These are phyloP conservation scores for Sclerotiophoma versabilis DNA, from an alignment of 2,329 filamentous ascomycete genomes.

Conservation along the genomic window DNA sequence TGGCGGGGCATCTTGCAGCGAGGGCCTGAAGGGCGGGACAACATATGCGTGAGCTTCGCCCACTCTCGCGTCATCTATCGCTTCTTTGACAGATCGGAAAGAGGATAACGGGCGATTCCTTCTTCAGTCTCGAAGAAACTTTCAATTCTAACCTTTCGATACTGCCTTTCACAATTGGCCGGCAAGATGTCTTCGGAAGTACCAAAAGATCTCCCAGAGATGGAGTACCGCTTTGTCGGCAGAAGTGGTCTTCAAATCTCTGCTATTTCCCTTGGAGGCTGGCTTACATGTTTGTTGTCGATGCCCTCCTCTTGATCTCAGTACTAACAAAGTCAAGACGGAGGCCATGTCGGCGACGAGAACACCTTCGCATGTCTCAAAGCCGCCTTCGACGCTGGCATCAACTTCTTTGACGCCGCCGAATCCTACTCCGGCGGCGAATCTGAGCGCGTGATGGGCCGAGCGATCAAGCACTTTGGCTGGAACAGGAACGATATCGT, in stretches of 20 bases:
- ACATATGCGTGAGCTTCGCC: constrained; percentile 14
- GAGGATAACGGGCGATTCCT: background rate
- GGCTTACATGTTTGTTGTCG: constrained; percentile 62
- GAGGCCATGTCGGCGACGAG: constrained; percentile 73
- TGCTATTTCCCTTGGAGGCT: constrained; percentile 69
- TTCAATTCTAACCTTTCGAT: background rate
- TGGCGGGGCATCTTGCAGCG: constrained; percentile 15
- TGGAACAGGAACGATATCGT: constrained; percentile 67
- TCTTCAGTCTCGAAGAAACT: background rate
- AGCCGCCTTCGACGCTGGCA: constrained; percentile 63
- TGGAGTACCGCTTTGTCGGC: constrained; percentile 77
- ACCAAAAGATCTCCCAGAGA: constrained; percentile 52
- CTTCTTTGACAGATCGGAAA: background rate
- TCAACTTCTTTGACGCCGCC: constrained; percentile 69
- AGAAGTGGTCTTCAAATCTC: constrained; percentile 77
- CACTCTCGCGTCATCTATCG: constrained; percentile 11
- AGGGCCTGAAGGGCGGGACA: constrained; percentile 10
- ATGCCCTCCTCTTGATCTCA: background rate
- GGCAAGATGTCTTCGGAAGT: constrained; percentile 18
- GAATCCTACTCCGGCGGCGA: constrained; percentile 63
- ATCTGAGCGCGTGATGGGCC: constrained; percentile 62
- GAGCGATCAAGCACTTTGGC: constrained; percentile 63
- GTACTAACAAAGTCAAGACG: constrained; percentile 50
- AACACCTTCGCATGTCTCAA: constrained; percentile 63
- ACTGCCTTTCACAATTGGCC: background rate